Evolutionary conservation across 169 alveolate genomes (phyloP).

Genomic region (Eimeria maxima): DNA sequence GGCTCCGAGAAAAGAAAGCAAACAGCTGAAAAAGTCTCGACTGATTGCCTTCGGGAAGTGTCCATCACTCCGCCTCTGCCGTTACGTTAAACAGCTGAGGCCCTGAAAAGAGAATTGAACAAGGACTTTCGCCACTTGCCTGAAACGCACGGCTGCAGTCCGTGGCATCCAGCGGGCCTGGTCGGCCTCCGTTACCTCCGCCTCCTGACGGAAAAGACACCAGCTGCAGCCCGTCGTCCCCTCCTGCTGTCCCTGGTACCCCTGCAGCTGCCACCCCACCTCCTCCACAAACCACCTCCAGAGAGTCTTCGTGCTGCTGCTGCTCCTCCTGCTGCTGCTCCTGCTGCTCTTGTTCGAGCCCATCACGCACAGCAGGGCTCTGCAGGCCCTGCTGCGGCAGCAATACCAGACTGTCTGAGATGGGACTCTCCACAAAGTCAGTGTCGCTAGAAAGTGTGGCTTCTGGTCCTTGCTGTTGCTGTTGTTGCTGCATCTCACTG

Average conservation of each 20-base stretch:
- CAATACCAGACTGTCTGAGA: conserved; percentile 42
- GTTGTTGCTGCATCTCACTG: conserved; percentile 58
- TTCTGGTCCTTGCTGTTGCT: conserved; percentile 28
- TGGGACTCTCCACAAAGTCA: conserved; percentile 48
- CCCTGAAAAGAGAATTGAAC: conserved; percentile 53
- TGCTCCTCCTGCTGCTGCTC: conserved; percentile 35
- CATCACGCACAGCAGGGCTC: background rate
- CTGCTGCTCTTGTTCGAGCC: conserved; percentile 30
- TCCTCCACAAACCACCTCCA: background rate
- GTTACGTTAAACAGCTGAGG: conserved; percentile 69
- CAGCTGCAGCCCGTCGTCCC: conserved; percentile 15
- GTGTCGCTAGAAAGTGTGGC: background rate
- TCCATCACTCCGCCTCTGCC: conserved; percentile 18
- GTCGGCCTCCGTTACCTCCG: conserved; percentile 15
- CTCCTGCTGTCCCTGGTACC: conserved; percentile 10
- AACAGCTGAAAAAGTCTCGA: background rate
- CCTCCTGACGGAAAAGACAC: background rate
- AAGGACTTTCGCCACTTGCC: conserved; percentile 53
- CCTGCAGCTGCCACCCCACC: conserved; percentile 39
- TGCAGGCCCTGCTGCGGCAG: conserved; percentile 60
- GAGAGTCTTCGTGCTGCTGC: conserved; percentile 3
- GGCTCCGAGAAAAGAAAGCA: conserved; percentile 21
- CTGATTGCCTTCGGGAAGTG: background rate
- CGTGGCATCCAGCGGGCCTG: conserved; percentile 56
- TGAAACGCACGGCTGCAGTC: conserved; percentile 31